Base-by-base conservation (phyloP, 345 rosid genomes). In the Salix arbutifolia region DNA sequence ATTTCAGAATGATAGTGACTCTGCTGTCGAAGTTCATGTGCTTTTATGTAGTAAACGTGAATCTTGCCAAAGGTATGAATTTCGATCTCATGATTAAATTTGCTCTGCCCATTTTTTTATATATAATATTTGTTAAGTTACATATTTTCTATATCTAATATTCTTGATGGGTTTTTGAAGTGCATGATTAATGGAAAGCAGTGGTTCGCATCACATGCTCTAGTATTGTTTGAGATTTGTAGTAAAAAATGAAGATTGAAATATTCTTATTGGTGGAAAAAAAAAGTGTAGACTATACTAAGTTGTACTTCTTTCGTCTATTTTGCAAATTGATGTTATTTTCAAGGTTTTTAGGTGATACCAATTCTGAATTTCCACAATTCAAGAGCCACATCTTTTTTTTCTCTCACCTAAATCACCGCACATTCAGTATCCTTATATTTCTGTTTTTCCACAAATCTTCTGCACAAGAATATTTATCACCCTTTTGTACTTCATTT, bases 1-100 rank as follows among this genome's bases (percentile, higher is more conserved):
- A 71, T 75, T 90, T 86, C 94, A 89, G 85, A 86, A 78, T 89
- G 97, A 95, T 62, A 53, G 81, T 80, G 90, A 75, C 82, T 70
- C 84, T 70, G 77, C 68, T 65, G 65, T 81, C 77, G 92, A 85
- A 71, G 78, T 85, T 71, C 78, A 75, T 77, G 91, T 88, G 68
- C 94, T 95, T 82, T 61, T 95, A 73, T 84, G 18, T 74, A 65
- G 92, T 82, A 84, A 81, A 33, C 72, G 69, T 79, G 86, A 80
- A 80, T 76, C 79, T 75, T 67, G 62, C 65, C 79, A 77, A 74
- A 91, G 98, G 99, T 91, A 81, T 77, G 76, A 70, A 69, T 44
- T 38, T 14, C 46, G n/a, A n/a, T 46, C 9, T 18, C 42, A 25
- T 23, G 33, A 75, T 28, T 48, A 58, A 8, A 42, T 65, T 72